A percentile compares a stretch with the other conserved stretches of the same genome.
Evolutionary conservation across 805 yeast genomes (phyloP).

Genomic region (Komagataella mondaviorum): DNA sequence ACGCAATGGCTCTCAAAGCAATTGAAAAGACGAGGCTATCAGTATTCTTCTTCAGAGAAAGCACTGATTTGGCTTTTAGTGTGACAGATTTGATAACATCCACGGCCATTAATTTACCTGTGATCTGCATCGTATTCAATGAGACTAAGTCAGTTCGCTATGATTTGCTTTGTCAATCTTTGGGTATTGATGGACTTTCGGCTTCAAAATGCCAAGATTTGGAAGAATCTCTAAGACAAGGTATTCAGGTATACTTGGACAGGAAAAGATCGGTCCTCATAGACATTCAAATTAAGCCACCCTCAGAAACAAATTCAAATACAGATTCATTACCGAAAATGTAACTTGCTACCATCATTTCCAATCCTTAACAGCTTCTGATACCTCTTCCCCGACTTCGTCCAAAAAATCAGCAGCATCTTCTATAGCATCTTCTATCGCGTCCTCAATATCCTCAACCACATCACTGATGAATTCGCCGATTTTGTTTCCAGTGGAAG

Average conservation of each 20-base stretch:
- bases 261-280: conserved; percentile 32
- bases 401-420: not conserved
- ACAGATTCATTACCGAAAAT: not conserved
- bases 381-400: not conserved
- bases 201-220: conserved; percentile 30
- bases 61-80: conserved; percentile 67
- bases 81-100: conserved; percentile 66
- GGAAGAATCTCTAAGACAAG: conserved; percentile 14
- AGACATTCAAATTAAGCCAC: not conserved
- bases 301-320: not conserved
- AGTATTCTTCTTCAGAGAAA: conserved; percentile 56
- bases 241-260: conserved; percentile 17
- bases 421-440: conserved; percentile 8
- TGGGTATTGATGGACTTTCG: conserved; percentile 43
- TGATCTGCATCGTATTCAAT: conserved; percentile 50
- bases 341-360: conserved; percentile 1
- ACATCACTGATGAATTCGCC: conserved; percentile 9
- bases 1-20: conserved; percentile 48
- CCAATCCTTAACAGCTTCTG: not conserved
- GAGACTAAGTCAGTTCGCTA: conserved; percentile 42
- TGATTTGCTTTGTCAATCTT: conserved; percentile 36
- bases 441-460: conserved; percentile 8
- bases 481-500: not conserved
- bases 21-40: conserved; percentile 24
- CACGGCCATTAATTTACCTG: conserved; percentile 36